Evolutionary conservation across 768 basidiomycete species (phyloP), one percentile per base, ranked within the genome.

Genomic region (Mycena floridula): DNA sequence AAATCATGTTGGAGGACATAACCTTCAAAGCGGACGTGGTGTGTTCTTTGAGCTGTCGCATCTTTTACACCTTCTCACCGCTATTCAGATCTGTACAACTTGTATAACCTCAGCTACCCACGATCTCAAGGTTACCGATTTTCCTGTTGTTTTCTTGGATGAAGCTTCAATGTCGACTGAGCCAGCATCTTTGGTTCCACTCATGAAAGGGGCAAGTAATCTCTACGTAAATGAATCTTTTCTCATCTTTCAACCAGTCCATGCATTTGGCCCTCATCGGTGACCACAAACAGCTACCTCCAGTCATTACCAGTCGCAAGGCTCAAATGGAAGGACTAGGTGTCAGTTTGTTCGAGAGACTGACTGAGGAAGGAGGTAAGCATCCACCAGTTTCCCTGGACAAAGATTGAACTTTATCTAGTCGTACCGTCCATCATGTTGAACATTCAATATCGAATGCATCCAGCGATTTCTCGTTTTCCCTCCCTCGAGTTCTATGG

Each of bases 131-230:
- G 75, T 83, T 6, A 71, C 81, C 15, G 94, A 96, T 59, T 94
- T 96, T 56, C 93, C 93, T 3, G 78, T 95, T 25, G 92, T 96
- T 2, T 93, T 95, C 55, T 64, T 96, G 12, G 94, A 97, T 57
- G 93, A 97, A 62, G 94, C 94, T 1, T 90, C 89, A 7, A 95
- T 96, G 91, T 91, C 89, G 25, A 95, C 92, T 2, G 93, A 97
- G 63, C 91, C 93, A 9, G 84, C 90, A 20, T 87, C 90, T 16
- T 67, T 95, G 44, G 85, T 97, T 53, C 90, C 93, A 0, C 67
- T 97, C 35, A 95, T 91, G 86, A 92, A 89, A 77, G 93, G 93
- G 8, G 89, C 91, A 68, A 45, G 87, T 79, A 32, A 45, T 45
- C 47, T 45, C 30, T n/a, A 21, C 48, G 23, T 50, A 42, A 37